Conservation (phyloP, 73 alveolate species). For the Paramecium tetraurelia region DNA sequence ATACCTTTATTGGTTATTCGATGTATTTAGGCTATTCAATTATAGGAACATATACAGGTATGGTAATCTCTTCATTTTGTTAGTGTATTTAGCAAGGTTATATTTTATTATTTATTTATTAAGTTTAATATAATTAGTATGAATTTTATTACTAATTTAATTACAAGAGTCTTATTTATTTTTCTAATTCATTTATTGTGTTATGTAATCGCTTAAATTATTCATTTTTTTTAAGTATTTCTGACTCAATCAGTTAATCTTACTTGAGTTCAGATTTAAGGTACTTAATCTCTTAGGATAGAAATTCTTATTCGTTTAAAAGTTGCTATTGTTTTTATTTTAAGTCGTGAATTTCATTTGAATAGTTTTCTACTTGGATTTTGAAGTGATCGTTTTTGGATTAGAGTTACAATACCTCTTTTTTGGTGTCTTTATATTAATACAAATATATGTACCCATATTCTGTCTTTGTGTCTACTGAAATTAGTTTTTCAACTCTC, state of each 20-base stretch:
- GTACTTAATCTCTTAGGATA: background rate
- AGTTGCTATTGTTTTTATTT: background rate
- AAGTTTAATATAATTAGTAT: background rate
- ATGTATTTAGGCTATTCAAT: background rate
- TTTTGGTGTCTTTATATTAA: background rate
- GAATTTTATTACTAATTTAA: background rate
- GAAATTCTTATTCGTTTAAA: background rate
- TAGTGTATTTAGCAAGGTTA: background rate
- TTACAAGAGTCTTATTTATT: background rate
- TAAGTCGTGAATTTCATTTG: background rate
- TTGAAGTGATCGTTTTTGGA: background rate
- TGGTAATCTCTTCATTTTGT: background rate
- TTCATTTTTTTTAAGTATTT: background rate
- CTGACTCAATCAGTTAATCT: background rate
- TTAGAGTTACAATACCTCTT: background rate
- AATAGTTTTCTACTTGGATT: background rate
- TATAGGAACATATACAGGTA: background rate
- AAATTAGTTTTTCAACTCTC: background rate
- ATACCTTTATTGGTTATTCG: background rate
- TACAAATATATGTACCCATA: background rate
- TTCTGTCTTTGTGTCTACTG: background rate
- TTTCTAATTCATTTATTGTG: constrained; percentile 11
- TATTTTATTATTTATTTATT: background rate
- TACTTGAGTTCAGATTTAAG: background rate
- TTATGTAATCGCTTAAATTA: background rate